Evolutionary conservation across 2,329 filamentous ascomycete species (phyloP).

Genomic region (Beauveria sp.): DNA sequence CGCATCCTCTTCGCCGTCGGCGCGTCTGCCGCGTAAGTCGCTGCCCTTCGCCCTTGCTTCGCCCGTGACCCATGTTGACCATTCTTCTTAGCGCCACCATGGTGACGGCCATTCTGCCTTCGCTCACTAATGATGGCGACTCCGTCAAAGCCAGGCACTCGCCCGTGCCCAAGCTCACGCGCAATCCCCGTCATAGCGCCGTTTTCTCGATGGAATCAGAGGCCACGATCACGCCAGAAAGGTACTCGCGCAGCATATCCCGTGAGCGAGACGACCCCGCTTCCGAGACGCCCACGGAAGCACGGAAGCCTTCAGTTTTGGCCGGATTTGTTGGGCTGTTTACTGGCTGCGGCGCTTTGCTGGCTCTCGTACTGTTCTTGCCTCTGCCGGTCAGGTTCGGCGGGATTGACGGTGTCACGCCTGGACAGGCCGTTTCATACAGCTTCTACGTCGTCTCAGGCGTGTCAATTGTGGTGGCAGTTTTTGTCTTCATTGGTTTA

Average conservation of each 20-base stretch:
- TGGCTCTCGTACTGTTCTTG: slow-evolving; percentile 75
- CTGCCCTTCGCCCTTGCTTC: slow-evolving; percentile 3
- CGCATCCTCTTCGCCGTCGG: slow-evolving; percentile 84
- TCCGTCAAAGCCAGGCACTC: slow-evolving; percentile 19
- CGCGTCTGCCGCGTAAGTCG: slow-evolving; percentile 70
- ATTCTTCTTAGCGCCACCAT: slow-evolving; percentile 61
- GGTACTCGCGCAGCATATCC: slow-evolving; percentile 36
- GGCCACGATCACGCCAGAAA: slow-evolving; percentile 64
- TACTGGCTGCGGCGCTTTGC: slow-evolving; percentile 82
- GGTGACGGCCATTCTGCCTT: slow-evolving; percentile 91
- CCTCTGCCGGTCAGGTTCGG: slow-evolving; percentile 77
- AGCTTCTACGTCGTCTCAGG: slow-evolving; percentile 82
- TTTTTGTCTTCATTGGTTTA: slow-evolving; percentile 73
- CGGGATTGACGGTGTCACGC: slow-evolving; percentile 61
- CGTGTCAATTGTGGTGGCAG: slow-evolving; percentile 63
- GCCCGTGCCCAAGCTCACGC: slow-evolving; percentile 27
- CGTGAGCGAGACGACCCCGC: slow-evolving; percentile 19
- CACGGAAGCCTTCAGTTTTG: slow-evolving; percentile 50
- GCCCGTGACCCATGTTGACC: neutral
- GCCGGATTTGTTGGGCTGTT: slow-evolving; percentile 89
- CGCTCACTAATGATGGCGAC: slow-evolving; percentile 47
- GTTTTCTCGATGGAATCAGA: slow-evolving; percentile 66
- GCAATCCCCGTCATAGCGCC: slow-evolving; percentile 47
- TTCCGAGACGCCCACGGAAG: slow-evolving; percentile 18
- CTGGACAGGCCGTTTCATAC: slow-evolving; percentile 66